Conservation (phyloP, 2,329 filamentous ascomycete species). For the Nigrospora sphaerica region DNA sequence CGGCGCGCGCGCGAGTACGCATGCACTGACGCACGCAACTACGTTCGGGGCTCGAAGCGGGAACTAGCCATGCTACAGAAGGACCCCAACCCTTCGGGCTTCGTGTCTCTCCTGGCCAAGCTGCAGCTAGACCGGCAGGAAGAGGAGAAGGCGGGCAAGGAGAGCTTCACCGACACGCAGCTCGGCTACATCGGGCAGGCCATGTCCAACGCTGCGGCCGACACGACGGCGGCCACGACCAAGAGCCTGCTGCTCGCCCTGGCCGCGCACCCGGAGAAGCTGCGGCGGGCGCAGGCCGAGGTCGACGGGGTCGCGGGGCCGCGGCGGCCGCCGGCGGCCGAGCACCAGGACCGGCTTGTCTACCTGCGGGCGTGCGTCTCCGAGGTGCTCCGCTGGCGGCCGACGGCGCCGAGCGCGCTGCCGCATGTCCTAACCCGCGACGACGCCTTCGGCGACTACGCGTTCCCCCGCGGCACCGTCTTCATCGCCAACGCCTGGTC, state of each 20-base stretch:
- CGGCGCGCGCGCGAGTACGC: not conserved
- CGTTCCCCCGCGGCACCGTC: slow-evolving; percentile 34
- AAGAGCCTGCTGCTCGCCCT: slow-evolving; percentile 3
- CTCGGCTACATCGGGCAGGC: slow-evolving; percentile 1
- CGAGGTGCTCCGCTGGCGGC: slow-evolving; percentile 32
- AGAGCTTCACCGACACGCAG: slow-evolving; percentile 2
- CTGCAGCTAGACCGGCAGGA: not conserved
- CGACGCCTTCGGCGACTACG: slow-evolving; percentile 26
- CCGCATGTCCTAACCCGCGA: slow-evolving; percentile 30
- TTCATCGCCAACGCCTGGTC: slow-evolving; percentile 34
- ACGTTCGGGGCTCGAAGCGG: not conserved
- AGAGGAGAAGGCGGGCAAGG: not conserved
- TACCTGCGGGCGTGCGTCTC: slow-evolving; percentile 1
- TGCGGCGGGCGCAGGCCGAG: not conserved
- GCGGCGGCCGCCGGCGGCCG: not conserved
- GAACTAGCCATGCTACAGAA: not conserved
- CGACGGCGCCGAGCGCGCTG: slow-evolving; percentile 25
- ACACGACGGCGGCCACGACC: slow-evolving; percentile 1
- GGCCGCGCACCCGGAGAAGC: slow-evolving; percentile 1
- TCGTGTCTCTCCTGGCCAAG: slow-evolving; percentile 2
- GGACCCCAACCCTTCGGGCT: not conserved
- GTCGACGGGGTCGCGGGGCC: not conserved
- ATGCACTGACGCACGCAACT: not conserved
- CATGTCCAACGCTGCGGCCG: slow-evolving; percentile 1
- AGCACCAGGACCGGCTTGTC: not conserved